phyloP scores from a whole-genome alignment of 2,329 filamentous ascomycete species.

The Madurella fahalii region DNA sequence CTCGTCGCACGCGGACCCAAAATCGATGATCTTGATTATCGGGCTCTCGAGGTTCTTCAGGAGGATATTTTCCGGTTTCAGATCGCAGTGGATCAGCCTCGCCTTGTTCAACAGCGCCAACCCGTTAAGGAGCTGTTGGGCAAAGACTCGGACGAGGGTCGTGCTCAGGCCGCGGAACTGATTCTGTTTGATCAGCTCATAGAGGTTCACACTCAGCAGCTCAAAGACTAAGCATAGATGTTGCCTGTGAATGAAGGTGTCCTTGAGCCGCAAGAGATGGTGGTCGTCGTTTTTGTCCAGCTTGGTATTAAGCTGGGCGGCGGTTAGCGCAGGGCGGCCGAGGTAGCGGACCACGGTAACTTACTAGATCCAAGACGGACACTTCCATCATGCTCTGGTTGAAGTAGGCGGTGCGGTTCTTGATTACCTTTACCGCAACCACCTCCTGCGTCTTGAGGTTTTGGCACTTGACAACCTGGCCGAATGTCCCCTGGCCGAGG shows the following conservation, averaged over 20 bases:
- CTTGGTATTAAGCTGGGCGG: slow-evolving; percentile 80
- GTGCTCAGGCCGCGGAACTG: slow-evolving; percentile 97
- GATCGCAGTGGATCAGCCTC: slow-evolving; percentile 92
- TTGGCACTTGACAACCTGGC: slow-evolving; percentile 98
- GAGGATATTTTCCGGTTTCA: slow-evolving; percentile 97
- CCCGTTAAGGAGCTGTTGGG: slow-evolving; percentile 91
- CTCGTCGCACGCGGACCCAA: slow-evolving; percentile 96
- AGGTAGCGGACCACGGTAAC: slow-evolving; percentile 25
- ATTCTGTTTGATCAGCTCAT: slow-evolving; percentile 99
- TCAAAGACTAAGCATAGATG: slow-evolving; percentile 97
- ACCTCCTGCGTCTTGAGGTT: slow-evolving; percentile 98
- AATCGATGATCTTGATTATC: slow-evolving; percentile 99
- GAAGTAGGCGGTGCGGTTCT: slow-evolving; percentile 98
- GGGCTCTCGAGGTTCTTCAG: slow-evolving; percentile 97
- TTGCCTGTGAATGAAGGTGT: slow-evolving; percentile 96
- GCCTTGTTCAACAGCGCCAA: slow-evolving; percentile 92
- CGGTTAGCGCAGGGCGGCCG: slow-evolving; percentile 20
- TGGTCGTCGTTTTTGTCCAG: slow-evolving; percentile 99
- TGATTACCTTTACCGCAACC: slow-evolving; percentile 97
- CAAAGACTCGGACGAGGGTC: slow-evolving; percentile 93
- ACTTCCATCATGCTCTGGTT: slow-evolving; percentile 99
- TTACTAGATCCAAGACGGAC: slow-evolving; percentile 87
- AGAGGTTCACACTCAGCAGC: slow-evolving; percentile 92
- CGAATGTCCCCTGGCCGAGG: slow-evolving; percentile 93
- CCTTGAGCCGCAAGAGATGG: slow-evolving; percentile 87